phyloP scores from a whole-genome alignment of 257 asterid genomes.

The Lantana camara region DNA sequence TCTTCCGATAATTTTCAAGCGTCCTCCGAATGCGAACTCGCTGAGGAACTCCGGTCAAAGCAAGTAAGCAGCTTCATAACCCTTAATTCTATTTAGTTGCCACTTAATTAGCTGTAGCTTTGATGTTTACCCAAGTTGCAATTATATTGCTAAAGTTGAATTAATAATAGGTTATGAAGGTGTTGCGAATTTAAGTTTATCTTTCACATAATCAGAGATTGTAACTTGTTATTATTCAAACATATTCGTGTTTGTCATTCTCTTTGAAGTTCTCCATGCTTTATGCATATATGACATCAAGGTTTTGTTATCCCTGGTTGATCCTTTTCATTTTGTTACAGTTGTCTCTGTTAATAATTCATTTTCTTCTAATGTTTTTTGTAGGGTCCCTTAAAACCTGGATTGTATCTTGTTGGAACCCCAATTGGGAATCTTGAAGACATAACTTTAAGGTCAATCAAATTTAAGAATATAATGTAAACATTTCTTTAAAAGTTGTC shows the following conservation, averaged over 20 bases:
- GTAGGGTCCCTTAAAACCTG: conserved; percentile 84
- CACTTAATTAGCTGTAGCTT: neutral
- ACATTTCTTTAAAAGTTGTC: neutral
- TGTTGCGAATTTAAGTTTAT: neutral
- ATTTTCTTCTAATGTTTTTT: conserved; percentile 1
- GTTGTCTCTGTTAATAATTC: neutral
- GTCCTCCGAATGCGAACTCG: conserved; percentile 28
- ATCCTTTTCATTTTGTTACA: neutral
- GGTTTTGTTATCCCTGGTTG: too few species aligned
- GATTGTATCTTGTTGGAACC: conserved; percentile 87
- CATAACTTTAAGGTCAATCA: conserved; percentile 71
- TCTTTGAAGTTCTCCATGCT: conserved; percentile 1
- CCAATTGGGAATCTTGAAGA: conserved; percentile 98
- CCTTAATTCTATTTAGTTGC: neutral
- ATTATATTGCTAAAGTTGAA: conserved; percentile 10
- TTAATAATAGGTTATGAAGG: conserved; percentile 11
- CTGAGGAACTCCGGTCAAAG: conserved; percentile 41
- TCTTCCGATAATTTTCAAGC: conserved; percentile 23
- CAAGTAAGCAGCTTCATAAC: conserved; percentile 39
- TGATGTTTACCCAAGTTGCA: neutral
- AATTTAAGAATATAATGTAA: conserved; percentile 2
- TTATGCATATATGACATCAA: neutral
- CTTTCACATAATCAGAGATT: neutral
- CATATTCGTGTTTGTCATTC: conserved; percentile 5
- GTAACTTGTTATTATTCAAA: neutral